Percentiles rank a stretch among this genome's conserved stretches.
Evolutionary conservation across 768 basidiomycete genomes (phyloP).

Genomic region (Amanita pallidorosea): DNA sequence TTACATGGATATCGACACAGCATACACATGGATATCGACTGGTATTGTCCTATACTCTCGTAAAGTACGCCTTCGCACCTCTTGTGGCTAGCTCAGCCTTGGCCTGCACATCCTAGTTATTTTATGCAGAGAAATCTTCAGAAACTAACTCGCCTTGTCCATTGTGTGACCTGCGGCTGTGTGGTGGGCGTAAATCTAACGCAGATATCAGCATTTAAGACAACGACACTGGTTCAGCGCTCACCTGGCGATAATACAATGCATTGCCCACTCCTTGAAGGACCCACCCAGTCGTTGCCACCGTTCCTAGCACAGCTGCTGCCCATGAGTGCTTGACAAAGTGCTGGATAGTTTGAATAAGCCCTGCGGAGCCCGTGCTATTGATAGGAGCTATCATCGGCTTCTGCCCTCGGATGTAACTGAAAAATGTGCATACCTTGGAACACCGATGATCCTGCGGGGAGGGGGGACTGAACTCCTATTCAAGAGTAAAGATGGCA

Average conservation of each 20-base stretch:
- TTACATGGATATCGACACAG: slow-evolving; percentile 4
- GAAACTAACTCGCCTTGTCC: slow-evolving; percentile 50
- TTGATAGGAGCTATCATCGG: slow-evolving; percentile 11
- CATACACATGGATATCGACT: slow-evolving; percentile 7
- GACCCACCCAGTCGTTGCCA: slow-evolving; percentile 83
- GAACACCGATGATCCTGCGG: slow-evolving; percentile 86
- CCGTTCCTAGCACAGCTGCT: slow-evolving; percentile 69
- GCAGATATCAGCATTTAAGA: slow-evolving; percentile 8
- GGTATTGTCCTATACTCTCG: slow-evolving; percentile 46
- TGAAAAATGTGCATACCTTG: slow-evolving; percentile 39
- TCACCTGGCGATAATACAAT: slow-evolving; percentile 70
- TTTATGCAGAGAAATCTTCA: neutral
- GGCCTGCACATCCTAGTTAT: slow-evolving; percentile 36
- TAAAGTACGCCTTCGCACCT: slow-evolving; percentile 84
- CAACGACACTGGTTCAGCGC: slow-evolving; percentile 11
- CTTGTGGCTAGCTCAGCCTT: slow-evolving; percentile 75
- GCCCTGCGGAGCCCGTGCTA: slow-evolving; percentile 89
- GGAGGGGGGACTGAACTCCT: slow-evolving; percentile 22
- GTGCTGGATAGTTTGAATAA: slow-evolving; percentile 86
- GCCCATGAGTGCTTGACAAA: slow-evolving; percentile 62
- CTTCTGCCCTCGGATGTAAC: slow-evolving; percentile 26
- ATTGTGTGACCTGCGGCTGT: slow-evolving; percentile 80
- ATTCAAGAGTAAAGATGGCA: slow-evolving; percentile 12
- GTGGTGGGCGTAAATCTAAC: slow-evolving; percentile 68
- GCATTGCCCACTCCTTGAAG: slow-evolving; percentile 77